Evolutionary conservation across 1,284 basidiomycete species (phyloP), one percentile per base, ranked within the genome.

Genomic region (Neonothopanus nambi): DNA sequence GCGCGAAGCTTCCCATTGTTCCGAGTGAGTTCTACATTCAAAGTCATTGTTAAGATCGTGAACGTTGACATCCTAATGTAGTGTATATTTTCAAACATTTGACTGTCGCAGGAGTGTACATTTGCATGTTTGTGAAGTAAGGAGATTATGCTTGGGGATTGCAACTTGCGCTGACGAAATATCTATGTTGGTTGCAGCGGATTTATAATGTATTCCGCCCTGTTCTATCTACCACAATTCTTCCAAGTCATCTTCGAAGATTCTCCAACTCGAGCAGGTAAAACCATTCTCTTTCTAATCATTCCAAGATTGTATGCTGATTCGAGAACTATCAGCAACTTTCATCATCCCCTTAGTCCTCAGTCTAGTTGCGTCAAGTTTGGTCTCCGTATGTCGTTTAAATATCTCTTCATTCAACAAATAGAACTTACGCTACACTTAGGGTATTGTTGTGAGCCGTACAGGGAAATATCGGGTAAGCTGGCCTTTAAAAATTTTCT

Each of bases 221-320:
- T 85, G 9, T 86, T 80, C 62, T 85, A 88, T 61, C 76, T 91
- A 0, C 88, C 88, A 0, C 85, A 89, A 57, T 91, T 82, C 66
- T 87, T 89, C 65, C 89, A 91, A 68, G 80, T 89, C 5, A 84
- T 81, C 2, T 70, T 85, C 15, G 84, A 82, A 1, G 85, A 77
- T 57, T 77, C 79, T 7, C 81, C 87, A 0, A 80, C 89, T 38
- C 78, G 78, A 9, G 72, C 72, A 3, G 57, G 18, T 57, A 43
- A 11, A 39, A 30, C 20, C 28, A 28, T 18, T 24, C n/a, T 44
- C 20, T 5, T 15, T 26, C 3, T 37, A 6, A 15, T 39, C 5
- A 8, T 37, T 18, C 13, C 15, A 3, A 4, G 3, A 9, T 12
- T 13, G 7, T 23, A 18, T 37, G 20, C 20, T 28, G 7, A 17